Evolutionary conservation across 768 basidiomycete species (phyloP), one percentile per base, ranked within the genome.

Genomic region (Russula foetens): DNA sequence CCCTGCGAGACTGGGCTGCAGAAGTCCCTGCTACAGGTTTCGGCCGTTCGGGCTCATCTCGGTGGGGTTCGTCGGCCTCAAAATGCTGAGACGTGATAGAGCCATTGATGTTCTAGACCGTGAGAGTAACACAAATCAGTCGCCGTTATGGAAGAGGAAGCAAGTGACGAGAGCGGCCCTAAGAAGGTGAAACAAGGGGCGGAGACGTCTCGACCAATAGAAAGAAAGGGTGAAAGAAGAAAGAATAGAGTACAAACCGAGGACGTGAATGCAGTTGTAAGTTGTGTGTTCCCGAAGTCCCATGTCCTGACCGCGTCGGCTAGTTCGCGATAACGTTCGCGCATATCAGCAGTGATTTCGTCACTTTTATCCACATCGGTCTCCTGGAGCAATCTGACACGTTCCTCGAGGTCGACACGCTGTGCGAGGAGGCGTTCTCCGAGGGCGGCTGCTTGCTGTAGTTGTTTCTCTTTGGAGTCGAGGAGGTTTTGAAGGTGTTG

Each of bases 381-480:
- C 38, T 88, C 87, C 67, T 92, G 87, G 54, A 96, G 78, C 69
- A 88, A 87, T 46, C 83, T 79, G 61, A 98, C 91, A 53, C 91
- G 83, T 69, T 88, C 86, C 73, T 97, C 92, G 63, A 98, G 83
- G 70, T 96, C 91, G 75, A 91, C 86, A 74, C 92, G 92, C 77
- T 98, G 96, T 21, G 84, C 82, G 63, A 98, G 85, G 68, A 98
- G 84, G 72, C 91, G 88, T 75, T 97, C 93, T 53, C 96, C 95
- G 70, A 98, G 84, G 57, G 86, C 88, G 39, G 91, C 94, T 5
- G 92, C 92, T 65, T 92, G 88, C 64, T 92, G 86, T 35, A 98
- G 86, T 72, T 98, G 93, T 70, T 85, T 84, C 73, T 94, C 90
- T 79, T 98, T 98, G 71, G 77, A 81, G 75, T 92, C 91, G 66